A percentile compares a stretch with the other conserved stretches of the same genome.
Conservation (phyloP, 768 basidiomycete genomes). For the Amanita molliuscula region DNA sequence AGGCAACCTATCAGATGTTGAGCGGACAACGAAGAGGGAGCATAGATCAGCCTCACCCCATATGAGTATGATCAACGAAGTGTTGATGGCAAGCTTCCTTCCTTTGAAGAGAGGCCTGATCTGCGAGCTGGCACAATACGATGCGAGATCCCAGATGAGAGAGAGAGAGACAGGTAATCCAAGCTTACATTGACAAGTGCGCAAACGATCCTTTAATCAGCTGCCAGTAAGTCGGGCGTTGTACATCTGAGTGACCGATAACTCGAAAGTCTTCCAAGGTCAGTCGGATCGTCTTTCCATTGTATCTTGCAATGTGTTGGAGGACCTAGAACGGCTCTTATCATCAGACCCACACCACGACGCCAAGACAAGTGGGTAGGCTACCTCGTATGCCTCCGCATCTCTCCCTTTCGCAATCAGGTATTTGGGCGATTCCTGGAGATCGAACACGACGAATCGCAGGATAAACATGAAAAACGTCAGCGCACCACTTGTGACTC, state of each 20-base stretch:
- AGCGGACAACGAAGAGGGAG: not conserved
- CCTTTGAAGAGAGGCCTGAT: slow-evolving; percentile 39
- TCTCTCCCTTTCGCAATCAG: slow-evolving; percentile 47
- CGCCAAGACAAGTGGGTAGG: no score
- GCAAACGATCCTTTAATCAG: slow-evolving; percentile 24
- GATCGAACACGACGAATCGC: slow-evolving; percentile 46
- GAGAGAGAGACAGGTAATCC: not conserved
- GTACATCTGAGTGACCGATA: slow-evolving; percentile 11
- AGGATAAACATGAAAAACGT: slow-evolving; percentile 43
- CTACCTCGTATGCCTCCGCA: slow-evolving; percentile 38
- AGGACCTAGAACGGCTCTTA: slow-evolving; percentile 24
- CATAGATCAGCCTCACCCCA: slow-evolving; percentile 30
- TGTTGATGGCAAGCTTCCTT: slow-evolving; percentile 32
- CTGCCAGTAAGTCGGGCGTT: slow-evolving; percentile 17
- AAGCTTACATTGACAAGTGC: slow-evolving; percentile 27
- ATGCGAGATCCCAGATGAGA: not conserved
- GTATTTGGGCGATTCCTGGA: slow-evolving; percentile 56
- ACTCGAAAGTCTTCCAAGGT: slow-evolving; percentile 32
- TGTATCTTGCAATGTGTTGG: slow-evolving; percentile 35
- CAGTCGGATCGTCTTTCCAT: slow-evolving; percentile 33
- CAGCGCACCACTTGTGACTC: slow-evolving; percentile 26
- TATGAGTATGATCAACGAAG: slow-evolving; percentile 35
- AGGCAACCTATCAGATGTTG: slow-evolving; percentile 11
- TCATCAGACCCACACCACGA: no score
- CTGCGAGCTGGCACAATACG: slow-evolving; percentile 26